phyloP scores from a whole-genome alignment of 2,329 filamentous ascomycete species.

The Alternaria ethzedia region DNA sequence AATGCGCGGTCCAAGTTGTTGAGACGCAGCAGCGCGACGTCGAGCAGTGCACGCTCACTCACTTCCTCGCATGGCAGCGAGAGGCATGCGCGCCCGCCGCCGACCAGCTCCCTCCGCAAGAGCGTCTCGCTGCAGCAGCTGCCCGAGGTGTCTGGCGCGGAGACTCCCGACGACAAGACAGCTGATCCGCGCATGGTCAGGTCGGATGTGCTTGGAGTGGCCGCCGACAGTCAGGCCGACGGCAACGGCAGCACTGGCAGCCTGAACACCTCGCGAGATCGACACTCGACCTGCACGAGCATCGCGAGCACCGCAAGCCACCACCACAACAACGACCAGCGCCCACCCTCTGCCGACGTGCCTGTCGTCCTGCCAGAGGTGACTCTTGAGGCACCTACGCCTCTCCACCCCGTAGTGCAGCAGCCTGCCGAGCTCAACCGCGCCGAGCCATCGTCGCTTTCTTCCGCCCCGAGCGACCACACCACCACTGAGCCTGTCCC shows the following conservation, averaged over 20 bases:
- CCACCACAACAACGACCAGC: constrained; percentile 13
- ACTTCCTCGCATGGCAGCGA: constrained; percentile 39
- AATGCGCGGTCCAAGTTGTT: constrained; percentile 40
- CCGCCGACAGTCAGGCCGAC: constrained; percentile 22
- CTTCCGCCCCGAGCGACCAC: constrained; percentile 12
- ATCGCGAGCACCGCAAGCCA: constrained; percentile 12
- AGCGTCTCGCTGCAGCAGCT: constrained; percentile 43
- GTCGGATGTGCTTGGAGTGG: constrained; percentile 33
- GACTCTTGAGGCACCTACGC: constrained; percentile 45
- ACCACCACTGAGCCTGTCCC: constrained; percentile 15
- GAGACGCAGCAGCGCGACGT: constrained; percentile 36
- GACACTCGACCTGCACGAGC: constrained; percentile 18
- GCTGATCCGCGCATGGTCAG: constrained; percentile 27
- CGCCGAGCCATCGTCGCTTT: constrained; percentile 17
- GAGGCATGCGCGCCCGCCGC: constrained; percentile 6
- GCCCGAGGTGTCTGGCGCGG: constrained; percentile 22
- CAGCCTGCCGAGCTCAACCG: constrained; percentile 21
- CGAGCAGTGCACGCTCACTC: constrained; percentile 29
- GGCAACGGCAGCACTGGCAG: constrained; percentile 15
- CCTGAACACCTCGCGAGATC: constrained; percentile 23
- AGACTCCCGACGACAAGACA: constrained; percentile 12
- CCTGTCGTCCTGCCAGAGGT: constrained; percentile 29
- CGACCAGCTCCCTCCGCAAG: constrained; percentile 30
- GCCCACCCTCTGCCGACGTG: constrained; percentile 18
- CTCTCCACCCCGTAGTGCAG: constrained; percentile 28